These are phyloP conservation scores for Lizanozyma gosingica DNA, from an alignment of 1,139 yeast genomes.

Conservation along the genomic window DNA sequence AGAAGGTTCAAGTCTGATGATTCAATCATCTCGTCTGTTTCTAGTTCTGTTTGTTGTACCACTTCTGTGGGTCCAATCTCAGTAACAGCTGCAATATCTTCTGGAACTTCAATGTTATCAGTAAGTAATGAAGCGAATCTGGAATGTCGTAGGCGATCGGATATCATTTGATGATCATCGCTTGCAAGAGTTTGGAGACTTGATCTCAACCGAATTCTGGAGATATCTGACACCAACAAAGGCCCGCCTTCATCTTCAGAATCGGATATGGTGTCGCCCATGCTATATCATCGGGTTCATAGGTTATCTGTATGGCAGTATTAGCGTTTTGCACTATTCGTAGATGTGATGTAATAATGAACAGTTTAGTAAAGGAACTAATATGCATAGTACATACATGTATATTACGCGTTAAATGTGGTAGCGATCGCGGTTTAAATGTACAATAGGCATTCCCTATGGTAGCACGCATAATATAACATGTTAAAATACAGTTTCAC, in stretches of 20 bases:
- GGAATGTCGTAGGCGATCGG: constrained; percentile 1
- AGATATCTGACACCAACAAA: not conserved
- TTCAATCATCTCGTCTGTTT: constrained; percentile 6
- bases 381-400: too few relatives aligned
- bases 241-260: constrained; percentile 2
- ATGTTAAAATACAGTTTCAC: too few relatives aligned
- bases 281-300: not conserved
- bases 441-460: too few relatives aligned
- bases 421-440: too few relatives aligned
- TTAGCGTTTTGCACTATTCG: too few relatives aligned
- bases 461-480: too few relatives aligned
- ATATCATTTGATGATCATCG: not conserved
- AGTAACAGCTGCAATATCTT: not conserved
- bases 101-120: not conserved
- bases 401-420: too few relatives aligned
- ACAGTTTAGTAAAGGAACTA: too few relatives aligned
- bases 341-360: too few relatives aligned
- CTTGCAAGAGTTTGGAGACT: not conserved
- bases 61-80: not conserved
- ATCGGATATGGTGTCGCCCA: constrained; percentile 1
- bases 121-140: constrained; percentile 1
- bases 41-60: constrained; percentile 1
- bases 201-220: constrained; percentile 1
- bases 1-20: constrained; percentile 5
- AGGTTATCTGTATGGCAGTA: too few relatives aligned